Evolutionary conservation across 441 rosid species (phyloP).

Genomic region (Gossypium davidsonii): DNA sequence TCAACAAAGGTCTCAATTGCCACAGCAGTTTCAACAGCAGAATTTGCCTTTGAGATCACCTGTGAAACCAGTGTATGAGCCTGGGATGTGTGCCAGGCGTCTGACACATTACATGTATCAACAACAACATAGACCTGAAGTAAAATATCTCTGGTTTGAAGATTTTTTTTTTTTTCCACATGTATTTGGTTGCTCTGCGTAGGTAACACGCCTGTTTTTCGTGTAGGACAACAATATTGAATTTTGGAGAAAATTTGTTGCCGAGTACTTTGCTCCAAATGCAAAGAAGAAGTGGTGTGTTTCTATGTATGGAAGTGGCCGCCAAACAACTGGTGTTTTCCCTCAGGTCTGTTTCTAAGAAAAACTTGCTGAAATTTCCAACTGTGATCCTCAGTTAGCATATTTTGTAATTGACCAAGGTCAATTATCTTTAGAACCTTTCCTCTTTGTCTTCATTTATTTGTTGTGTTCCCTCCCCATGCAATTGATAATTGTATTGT

Average conservation of each 20-base stretch:
- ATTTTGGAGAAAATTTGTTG: conserved; percentile 79
- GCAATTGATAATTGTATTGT: too few species aligned
- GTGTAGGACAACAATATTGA: conserved; percentile 75
- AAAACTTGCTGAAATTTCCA: neutral
- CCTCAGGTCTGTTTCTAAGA: conserved; percentile 54
- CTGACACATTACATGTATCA: conserved; percentile 84
- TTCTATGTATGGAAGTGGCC: conserved; percentile 75
- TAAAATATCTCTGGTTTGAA: conserved; percentile 26
- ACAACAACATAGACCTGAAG: conserved; percentile 94
- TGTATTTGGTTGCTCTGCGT: neutral
- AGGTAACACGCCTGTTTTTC: conserved; percentile 9
- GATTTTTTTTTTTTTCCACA: neutral
- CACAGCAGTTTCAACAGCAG: conserved; percentile 82
- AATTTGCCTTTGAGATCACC: conserved; percentile 66
- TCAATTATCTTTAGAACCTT: conserved; percentile 1
- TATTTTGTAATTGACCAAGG: conserved; percentile 7
- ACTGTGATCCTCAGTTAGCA: neutral
- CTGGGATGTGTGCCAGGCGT: conserved; percentile 92
- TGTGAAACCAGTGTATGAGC: conserved; percentile 67
- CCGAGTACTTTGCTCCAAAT: conserved; percentile 62
- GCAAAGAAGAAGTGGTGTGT: conserved; percentile 87
- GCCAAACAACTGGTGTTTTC: conserved; percentile 70
- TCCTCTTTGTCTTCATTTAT: neutral
- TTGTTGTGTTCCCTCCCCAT: neutral
- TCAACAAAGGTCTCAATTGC: conserved; percentile 67